Percentiles rank a stretch among this genome's conserved stretches.
phyloP scores from a whole-genome alignment of 768 basidiomycete species.

The Boletellus ananas region DNA sequence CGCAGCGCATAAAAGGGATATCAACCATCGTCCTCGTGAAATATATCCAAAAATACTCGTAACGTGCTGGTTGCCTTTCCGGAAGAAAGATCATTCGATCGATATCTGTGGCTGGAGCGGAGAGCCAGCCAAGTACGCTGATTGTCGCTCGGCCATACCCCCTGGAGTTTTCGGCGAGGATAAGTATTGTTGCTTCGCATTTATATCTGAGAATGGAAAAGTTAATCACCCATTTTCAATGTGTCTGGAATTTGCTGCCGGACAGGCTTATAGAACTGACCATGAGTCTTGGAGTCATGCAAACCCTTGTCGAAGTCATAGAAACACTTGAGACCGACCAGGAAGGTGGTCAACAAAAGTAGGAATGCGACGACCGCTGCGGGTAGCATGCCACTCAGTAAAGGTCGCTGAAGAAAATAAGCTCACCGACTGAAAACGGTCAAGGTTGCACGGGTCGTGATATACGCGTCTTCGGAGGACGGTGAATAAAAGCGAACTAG shows the following conservation, averaged over 20 bases:
- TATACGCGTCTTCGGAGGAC: slow-evolving; percentile 48
- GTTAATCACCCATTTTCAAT: slow-evolving; percentile 37
- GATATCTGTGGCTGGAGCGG: slow-evolving; percentile 65
- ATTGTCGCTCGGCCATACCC: slow-evolving; percentile 45
- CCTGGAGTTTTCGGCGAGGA: slow-evolving; percentile 36
- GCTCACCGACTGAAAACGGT: slow-evolving; percentile 69
- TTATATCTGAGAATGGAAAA: slow-evolving; percentile 41
- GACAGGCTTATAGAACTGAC: slow-evolving; percentile 50
- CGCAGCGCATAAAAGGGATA: neutral
- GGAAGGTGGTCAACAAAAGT: slow-evolving; percentile 69
- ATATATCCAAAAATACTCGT: slow-evolving; percentile 6
- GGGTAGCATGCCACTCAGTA: neutral
- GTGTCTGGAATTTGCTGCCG: slow-evolving; percentile 18
- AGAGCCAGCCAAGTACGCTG: slow-evolving; percentile 41
- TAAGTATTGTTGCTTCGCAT: slow-evolving; percentile 43
- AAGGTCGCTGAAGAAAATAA: neutral
- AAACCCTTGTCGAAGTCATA: slow-evolving; percentile 82
- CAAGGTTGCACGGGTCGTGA: slow-evolving; percentile 73
- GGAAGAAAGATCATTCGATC: slow-evolving; percentile 52
- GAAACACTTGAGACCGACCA: slow-evolving; percentile 75
- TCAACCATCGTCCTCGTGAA: neutral
- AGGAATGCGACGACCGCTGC: slow-evolving; percentile 75
- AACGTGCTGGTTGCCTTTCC: neutral
- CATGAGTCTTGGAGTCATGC: slow-evolving; percentile 63
- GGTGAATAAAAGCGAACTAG: slow-evolving; percentile 81